Evolutionary conservation across 768 basidiomycete species (phyloP), one percentile per base, ranked within the genome.

Genomic region (Baorangia bicolor): DNA sequence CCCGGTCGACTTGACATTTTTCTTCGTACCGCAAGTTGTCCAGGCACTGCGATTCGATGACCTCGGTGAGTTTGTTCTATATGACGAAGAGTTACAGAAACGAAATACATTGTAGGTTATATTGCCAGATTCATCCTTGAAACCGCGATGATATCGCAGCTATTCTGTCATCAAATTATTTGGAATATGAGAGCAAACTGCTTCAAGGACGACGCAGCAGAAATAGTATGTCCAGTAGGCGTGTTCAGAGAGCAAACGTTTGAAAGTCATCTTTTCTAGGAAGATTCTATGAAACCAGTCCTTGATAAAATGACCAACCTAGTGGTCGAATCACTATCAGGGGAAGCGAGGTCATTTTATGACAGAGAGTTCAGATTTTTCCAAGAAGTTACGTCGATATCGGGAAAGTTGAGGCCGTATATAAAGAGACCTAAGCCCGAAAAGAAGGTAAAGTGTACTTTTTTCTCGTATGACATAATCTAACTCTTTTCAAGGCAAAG

Each of bases 181-280:
- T 99, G 97, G 97, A 99, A 98, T 70, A 98, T 98, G 97, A 96
- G 96, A 66, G 97, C 97, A 5, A 99, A 99, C 66, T 94, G 91
- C 58, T 97, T 86, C 71, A 92, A 90, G 64, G 96, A 94, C 64
- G 97, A 98, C 65, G 76, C 79, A 8, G 92, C 85, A 14, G 94
- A 95, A 70, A 78, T 90, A 55, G 93, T 91, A 64, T 48, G 83
- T 76, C 49, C 33, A 12, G 2, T 16, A 27, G 49, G 7, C 16
- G 3, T 56, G n/a, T 20, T 33, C 23, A 18, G n/a, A n/a, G n/a
- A 42, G 6, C 20, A 49, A 39, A 30, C 31, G 30, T 28, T 35
- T 55, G 35, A 65, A 27, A 10, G 39, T 37, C 11, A 14, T 25
- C 0, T 57, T 31, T 58, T 56, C 53, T 62, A 97, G 93, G 89